Percentiles rank a stretch among this genome's conserved stretches.
Conservation (phyloP, 768 basidiomycete species). For the Neoboletus brunneissimus region DNA sequence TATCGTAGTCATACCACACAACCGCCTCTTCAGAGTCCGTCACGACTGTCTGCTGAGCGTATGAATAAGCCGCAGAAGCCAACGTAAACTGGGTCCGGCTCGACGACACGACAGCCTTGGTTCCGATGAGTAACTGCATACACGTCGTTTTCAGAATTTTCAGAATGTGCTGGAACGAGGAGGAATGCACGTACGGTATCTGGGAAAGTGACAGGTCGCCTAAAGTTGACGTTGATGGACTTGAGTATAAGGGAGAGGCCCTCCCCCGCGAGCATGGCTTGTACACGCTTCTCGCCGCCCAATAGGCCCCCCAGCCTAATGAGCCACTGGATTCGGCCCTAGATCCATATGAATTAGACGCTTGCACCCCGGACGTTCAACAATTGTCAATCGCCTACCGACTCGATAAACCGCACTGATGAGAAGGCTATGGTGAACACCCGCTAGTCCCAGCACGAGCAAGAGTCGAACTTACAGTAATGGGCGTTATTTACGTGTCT, state of each 20-base stretch:
- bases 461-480: conserved; percentile 46
- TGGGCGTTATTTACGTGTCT: conserved; percentile 81
- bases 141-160: background rate
- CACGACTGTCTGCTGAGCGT: conserved; percentile 59
- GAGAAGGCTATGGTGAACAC: background rate
- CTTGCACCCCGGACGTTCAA: background rate
- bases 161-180: conserved; percentile 1
- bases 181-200: conserved; percentile 54
- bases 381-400: conserved; percentile 40
- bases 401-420: conserved; percentile 68
- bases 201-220: conserved; percentile 70
- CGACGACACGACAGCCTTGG: conserved; percentile 44
- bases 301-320: conserved; percentile 51
- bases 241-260: conserved; percentile 77
- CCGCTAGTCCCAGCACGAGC: background rate
- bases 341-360: background rate
- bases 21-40: conserved; percentile 61
- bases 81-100: conserved; percentile 47
- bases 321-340: conserved; percentile 74
- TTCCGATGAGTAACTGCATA: conserved; percentile 60
- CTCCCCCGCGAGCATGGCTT: conserved; percentile 57
- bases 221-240: conserved; percentile 63
- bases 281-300: conserved; percentile 54
- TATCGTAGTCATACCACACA: conserved; percentile 80
- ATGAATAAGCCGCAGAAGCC: conserved; percentile 58